Conservation (phyloP, 2,329 filamentous ascomycete species). For the Colletotrichum filicis region DNA sequence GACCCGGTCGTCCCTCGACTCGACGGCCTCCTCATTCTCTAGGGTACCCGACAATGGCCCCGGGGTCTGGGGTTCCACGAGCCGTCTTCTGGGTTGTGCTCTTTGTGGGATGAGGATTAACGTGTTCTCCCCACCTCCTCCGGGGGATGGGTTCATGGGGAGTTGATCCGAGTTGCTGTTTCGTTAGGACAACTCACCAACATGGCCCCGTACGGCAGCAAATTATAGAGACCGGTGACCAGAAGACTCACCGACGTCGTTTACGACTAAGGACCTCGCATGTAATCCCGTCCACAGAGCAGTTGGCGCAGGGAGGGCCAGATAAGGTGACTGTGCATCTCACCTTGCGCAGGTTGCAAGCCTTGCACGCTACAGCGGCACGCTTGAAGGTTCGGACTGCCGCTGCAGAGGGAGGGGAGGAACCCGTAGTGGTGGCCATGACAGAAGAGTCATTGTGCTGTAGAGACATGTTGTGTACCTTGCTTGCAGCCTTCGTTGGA, state of each 20-base stretch:
- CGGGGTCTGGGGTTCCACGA: slow-evolving; percentile 1
- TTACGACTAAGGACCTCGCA: slow-evolving; percentile 36
- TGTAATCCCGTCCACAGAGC: slow-evolving; percentile 35
- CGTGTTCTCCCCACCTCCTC: slow-evolving; percentile 5
- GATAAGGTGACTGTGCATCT: slow-evolving; percentile 38
- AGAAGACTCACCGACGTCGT: slow-evolving; percentile 13
- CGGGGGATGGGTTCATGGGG: neutral
- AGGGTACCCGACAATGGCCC: neutral
- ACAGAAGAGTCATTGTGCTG: neutral
- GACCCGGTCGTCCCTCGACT: neutral
- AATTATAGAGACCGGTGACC: too few species aligned
- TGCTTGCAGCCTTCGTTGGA: neutral
- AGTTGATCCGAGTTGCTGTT: slow-evolving; percentile 25
- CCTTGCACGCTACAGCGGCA: slow-evolving; percentile 36
- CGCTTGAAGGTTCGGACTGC: slow-evolving; percentile 18
- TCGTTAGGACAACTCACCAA: neutral
- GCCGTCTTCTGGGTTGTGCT: slow-evolving; percentile 3
- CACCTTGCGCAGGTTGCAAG: slow-evolving; percentile 39
- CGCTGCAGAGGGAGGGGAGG: neutral
- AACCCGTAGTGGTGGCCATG: neutral
- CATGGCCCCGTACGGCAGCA: too few species aligned
- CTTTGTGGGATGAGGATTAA: slow-evolving; percentile 18
- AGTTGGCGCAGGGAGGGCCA: slow-evolving; percentile 39
- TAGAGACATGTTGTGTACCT: slow-evolving; percentile 12
- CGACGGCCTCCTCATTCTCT: neutral